phyloP scores from a whole-genome alignment of 2,329 filamentous ascomycete species.

The Pseudovirgaria hyperparasitica region DNA sequence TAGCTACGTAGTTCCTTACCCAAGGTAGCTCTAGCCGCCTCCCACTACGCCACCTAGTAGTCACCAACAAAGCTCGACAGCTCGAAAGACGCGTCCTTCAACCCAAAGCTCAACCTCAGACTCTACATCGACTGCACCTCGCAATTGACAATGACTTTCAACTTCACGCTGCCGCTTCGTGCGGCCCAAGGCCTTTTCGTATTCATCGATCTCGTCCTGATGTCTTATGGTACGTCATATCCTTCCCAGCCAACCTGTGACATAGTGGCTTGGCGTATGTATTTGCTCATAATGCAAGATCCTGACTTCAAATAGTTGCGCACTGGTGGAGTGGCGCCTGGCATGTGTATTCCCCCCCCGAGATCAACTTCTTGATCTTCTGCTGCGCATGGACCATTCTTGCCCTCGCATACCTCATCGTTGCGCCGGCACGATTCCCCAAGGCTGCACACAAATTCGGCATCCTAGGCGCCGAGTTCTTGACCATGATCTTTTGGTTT shows the following conservation, averaged over 20 bases:
- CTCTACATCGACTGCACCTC: too few species aligned
- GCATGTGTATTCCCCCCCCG: conserved; percentile 38
- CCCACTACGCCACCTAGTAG: too few species aligned
- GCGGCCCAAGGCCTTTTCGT: conserved; percentile 54
- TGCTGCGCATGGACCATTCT: conserved; percentile 59
- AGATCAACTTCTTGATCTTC: conserved; percentile 71
- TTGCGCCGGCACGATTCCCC: conserved; percentile 49
- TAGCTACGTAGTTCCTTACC: too few species aligned
- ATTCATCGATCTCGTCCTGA: conserved; percentile 63
- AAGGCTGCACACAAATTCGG: conserved; percentile 48
- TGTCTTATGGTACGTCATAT: conserved; percentile 52
- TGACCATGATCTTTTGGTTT: conserved; percentile 86
- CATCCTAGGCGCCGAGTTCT: conserved; percentile 52
- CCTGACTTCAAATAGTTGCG: conserved; percentile 36
- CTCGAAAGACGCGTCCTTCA: too few species aligned
- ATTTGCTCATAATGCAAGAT: conserved; percentile 3
- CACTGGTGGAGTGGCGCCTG: conserved; percentile 40
- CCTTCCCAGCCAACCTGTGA: background rate
- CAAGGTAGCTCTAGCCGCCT: too few species aligned
- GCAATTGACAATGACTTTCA: conserved; percentile 45
- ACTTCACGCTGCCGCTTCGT: conserved; percentile 51
- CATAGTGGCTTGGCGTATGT: background rate
- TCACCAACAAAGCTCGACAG: too few species aligned
- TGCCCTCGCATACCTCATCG: conserved; percentile 52
- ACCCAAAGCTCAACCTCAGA: too few species aligned